Conservation (phyloP, 768 basidiomycete species). For the Dictyophora rubrovolvata region DNA sequence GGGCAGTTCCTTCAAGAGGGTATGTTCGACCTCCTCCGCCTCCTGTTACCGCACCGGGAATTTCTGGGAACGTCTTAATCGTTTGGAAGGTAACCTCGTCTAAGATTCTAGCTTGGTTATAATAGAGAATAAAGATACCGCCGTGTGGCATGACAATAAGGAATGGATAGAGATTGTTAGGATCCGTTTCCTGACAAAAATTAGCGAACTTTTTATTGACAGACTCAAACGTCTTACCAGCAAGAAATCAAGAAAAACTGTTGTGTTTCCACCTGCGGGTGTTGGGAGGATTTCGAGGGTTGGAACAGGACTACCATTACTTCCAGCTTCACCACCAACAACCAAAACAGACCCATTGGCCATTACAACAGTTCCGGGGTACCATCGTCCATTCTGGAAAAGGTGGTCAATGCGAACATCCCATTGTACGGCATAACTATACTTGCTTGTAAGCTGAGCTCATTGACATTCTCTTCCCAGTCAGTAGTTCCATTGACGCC, state of each 20-base stretch:
- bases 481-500: slow-evolving; percentile 69
- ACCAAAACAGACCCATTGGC: slow-evolving; percentile 67
- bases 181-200: slow-evolving; percentile 47
- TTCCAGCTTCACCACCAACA: slow-evolving; percentile 65
- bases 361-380: slow-evolving; percentile 56
- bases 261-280: slow-evolving; percentile 52
- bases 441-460: slow-evolving; percentile 51
- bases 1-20: slow-evolving; percentile 13
- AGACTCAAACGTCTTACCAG: not conserved
- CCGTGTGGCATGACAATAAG: slow-evolving; percentile 60
- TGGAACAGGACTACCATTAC: slow-evolving; percentile 55
- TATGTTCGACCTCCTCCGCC: slow-evolving; percentile 15
- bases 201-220: not conserved
- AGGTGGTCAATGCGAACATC: not conserved
- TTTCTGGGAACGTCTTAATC: slow-evolving; percentile 19
- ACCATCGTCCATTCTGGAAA: slow-evolving; percentile 51
- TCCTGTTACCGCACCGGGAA: slow-evolving; percentile 39
- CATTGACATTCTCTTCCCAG: slow-evolving; percentile 63
- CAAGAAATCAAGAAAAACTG: slow-evolving; percentile 54
- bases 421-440: not conserved
- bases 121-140: slow-evolving; percentile 66
- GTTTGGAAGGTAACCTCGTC: slow-evolving; percentile 59
- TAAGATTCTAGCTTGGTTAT: slow-evolving; percentile 71
- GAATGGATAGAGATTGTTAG: slow-evolving; percentile 76
- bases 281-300: slow-evolving; percentile 65